Percentiles rank a stretch among this genome's conserved stretches.
Conservation (phyloP, 2,329 filamentous ascomycete species). For the Xylariomycetidae sp. region DNA sequence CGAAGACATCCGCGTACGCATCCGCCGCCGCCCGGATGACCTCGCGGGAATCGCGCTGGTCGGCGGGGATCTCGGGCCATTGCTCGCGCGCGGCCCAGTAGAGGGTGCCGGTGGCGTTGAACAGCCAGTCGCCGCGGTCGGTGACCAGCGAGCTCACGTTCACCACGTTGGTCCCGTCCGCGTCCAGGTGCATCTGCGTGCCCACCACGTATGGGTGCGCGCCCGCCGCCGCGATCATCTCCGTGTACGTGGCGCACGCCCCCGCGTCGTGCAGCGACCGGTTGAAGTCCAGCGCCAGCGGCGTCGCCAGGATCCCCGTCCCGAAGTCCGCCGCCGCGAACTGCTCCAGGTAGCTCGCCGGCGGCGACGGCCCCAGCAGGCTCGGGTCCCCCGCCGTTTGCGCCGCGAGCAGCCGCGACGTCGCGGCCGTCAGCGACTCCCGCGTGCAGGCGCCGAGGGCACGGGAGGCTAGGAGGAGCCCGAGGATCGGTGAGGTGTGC, state of each 20-base stretch:
- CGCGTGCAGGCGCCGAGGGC: slow-evolving; percentile 18
- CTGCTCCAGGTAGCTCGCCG: slow-evolving; percentile 27
- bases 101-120: slow-evolving; percentile 30
- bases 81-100: slow-evolving; percentile 28
- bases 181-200: slow-evolving; percentile 27
- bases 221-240: slow-evolving; percentile 27
- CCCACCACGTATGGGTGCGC: slow-evolving; percentile 32
- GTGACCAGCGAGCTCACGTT: slow-evolving; percentile 29
- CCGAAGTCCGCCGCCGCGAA: slow-evolving; percentile 25
- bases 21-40: slow-evolving; percentile 31
- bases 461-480: slow-evolving; percentile 11
- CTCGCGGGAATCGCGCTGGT: slow-evolving; percentile 25
- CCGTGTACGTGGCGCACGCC: slow-evolving; percentile 31
- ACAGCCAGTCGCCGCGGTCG: slow-evolving; percentile 32
- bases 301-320: slow-evolving; percentile 25
- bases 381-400: slow-evolving; percentile 18
- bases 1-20: slow-evolving; percentile 31
- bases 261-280: slow-evolving; percentile 31
- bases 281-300: slow-evolving; percentile 30
- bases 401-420: slow-evolving; percentile 19
- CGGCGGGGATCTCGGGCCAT: slow-evolving; percentile 28
- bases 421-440: slow-evolving; percentile 19
- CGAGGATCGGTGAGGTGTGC: slow-evolving; percentile 13
- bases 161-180: slow-evolving; percentile 18
- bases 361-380: slow-evolving; percentile 12